Base-by-base conservation (phyloP, 352 stramenopile genomes). In the Phytophthora litchii region DNA sequence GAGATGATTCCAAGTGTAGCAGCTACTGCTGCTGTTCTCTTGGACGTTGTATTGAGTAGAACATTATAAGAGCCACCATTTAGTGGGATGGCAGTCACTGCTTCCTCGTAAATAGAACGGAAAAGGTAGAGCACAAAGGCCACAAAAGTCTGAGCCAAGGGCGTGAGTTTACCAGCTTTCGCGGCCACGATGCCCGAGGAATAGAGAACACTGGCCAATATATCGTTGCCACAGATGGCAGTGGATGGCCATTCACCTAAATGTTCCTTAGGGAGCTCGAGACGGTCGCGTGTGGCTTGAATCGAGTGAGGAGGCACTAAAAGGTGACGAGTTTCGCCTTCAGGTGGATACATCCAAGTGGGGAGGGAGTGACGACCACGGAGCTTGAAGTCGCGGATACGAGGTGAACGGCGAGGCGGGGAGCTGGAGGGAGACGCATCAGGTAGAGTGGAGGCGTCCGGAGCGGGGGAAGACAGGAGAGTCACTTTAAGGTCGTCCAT, bases 21-120 rank as follows among this genome's bases (percentile, higher is more conserved):
- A 9, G 91, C 91, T 13, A 96, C 79, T 0, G 88, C 89, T n/a
- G 91, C 91, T 20, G 91, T 80, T 54, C 77, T 67, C 74, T 97
- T 97, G 43, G 79, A 94, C 19, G 91, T 97, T 8, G 88, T 95
- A 63, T 97, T 97, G 16, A 97, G 77, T 35, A 97, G 66, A 19
- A 97, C 81, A 50, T 97, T 97, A 69, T 97, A 97, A 9, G 88
- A 94, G 11, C 91, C 91, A 23, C 91, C 91, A 53, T 97, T 97
- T 31, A 96, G 78, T 3, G 91, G 91, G 23, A 97, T 86, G 7
- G 91, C 91, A 16, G 75, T 94, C 45, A 97, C 93, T 1, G 86
- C 91, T 60, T 97, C 91, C 32, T 91, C 83, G 72, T 97, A 97
- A 31, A 97, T 96, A 44, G 83, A 92, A 23, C 83, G 83, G 60